These are phyloP conservation scores for Rhododendron simsii DNA, from an alignment of 148 eudicot genomes.

Conservation along the genomic window DNA sequence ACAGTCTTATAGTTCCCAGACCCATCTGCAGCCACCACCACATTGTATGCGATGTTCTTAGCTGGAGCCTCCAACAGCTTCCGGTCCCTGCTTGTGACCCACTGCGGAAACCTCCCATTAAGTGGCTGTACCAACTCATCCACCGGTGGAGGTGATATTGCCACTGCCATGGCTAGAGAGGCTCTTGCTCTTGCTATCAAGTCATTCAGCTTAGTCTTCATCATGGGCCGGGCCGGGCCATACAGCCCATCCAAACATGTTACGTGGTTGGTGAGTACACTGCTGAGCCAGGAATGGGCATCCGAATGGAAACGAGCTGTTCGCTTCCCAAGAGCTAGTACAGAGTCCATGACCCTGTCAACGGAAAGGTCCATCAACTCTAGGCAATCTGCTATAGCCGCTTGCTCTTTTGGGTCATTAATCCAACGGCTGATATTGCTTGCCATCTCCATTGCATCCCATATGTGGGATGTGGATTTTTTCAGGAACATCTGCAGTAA, in stretches of 20 bases:
- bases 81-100: conserved; percentile 28
- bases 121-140: not conserved
- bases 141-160: conserved; percentile 6
- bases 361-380: conserved; percentile 34
- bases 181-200: conserved; percentile 31
- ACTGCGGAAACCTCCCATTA: conserved; percentile 19
- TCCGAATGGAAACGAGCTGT: conserved; percentile 11
- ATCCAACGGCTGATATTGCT: conserved; percentile 1
- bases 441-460: not conserved
- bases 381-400: conserved; percentile 31
- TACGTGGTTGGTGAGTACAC: conserved; percentile 43
- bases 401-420: conserved; percentile 16
- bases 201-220: conserved; percentile 23
- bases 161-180: conserved; percentile 32
- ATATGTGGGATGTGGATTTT: conserved; percentile 9
- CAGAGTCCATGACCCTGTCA: conserved; percentile 27
- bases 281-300: conserved; percentile 48
- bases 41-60: conserved; percentile 16
- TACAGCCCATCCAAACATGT: conserved; percentile 46
- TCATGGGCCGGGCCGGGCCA: conserved; percentile 5
- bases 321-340: conserved; percentile 1
- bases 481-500: conserved; percentile 12
- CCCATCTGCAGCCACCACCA: conserved; percentile 37
- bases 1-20: conserved; percentile 30
- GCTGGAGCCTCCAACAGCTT: conserved; percentile 10